These are phyloP conservation scores for Melaleuca alternifolia DNA, from an alignment of 345 rosid species.

Conservation along the genomic window DNA sequence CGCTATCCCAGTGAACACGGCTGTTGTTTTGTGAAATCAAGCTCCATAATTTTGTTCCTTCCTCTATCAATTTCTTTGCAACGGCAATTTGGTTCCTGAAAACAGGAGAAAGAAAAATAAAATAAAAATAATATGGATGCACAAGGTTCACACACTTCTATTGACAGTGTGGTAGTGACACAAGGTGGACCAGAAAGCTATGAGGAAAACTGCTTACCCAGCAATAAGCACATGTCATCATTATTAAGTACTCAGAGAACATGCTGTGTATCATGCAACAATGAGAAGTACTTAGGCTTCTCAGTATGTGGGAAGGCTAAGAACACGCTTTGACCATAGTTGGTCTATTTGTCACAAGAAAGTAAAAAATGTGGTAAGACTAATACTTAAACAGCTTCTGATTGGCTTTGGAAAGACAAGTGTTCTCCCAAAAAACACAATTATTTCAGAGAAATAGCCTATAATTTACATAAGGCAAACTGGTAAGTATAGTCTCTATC, in stretches of 20 bases:
- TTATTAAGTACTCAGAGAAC: background rate
- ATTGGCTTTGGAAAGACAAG: background rate
- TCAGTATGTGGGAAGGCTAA: too few species aligned
- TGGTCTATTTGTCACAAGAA: background rate
- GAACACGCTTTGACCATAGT: background rate
- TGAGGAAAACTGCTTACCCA: background rate
- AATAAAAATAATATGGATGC: background rate
- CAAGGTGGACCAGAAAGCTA: background rate
- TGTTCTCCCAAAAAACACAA: background rate
- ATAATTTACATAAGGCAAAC: background rate
- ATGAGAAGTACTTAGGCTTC: background rate
- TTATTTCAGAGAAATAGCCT: background rate
- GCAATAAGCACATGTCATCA: background rate
- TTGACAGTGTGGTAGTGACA: background rate
- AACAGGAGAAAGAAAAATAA: background rate
- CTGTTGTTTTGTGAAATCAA: conserved; percentile 52
- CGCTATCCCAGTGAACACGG: conserved; percentile 69
- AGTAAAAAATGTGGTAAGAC: background rate
- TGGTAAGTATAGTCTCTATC: background rate
- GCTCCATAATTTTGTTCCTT: conserved; percentile 84
- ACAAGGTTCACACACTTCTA: background rate
- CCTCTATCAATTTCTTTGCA: conserved; percentile 74
- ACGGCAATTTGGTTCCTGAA: conserved; percentile 65
- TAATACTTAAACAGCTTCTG: background rate
- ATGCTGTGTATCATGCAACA: background rate